Conservation (phyloP, 1,284 basidiomycete genomes). For the Thecaphora thlaspeos region DNA sequence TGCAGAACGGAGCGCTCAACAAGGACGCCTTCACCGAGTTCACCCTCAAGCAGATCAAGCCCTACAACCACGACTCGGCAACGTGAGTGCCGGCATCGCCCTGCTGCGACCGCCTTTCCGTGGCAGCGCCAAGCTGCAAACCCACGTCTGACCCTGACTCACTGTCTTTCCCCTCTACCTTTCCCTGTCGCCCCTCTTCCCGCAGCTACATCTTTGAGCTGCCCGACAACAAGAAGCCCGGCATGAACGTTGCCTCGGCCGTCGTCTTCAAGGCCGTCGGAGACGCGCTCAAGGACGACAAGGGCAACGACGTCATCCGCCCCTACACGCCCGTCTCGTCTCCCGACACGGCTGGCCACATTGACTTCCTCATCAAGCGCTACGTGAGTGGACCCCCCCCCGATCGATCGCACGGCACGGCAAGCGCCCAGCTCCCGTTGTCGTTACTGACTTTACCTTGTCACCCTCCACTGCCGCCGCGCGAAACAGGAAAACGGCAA, state of each 20-base stretch:
- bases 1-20: constrained; percentile 35
- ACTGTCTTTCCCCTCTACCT: too few species aligned
- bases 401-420: too few species aligned
- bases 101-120: not conserved
- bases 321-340: constrained; percentile 59
- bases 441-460: not conserved
- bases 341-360: constrained; percentile 45
- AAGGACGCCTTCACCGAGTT: constrained; percentile 73
- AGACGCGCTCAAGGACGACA: constrained; percentile 65
- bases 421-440: too few species aligned
- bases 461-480: not conserved
- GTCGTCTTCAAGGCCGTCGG: constrained; percentile 62
- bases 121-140: not conserved
- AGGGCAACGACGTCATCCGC: constrained; percentile 84
- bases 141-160: too few species aligned
- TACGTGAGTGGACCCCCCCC: too few species aligned
- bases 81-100: constrained; percentile 58
- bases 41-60: constrained; percentile 76
- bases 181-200: too few species aligned
- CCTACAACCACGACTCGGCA: constrained; percentile 89
- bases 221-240: constrained; percentile 74
- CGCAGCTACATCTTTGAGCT: constrained; percentile 75
- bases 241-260: constrained; percentile 70
- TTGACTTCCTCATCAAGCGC: constrained; percentile 75
- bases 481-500: constrained; percentile 38